A percentile compares a stretch with the other conserved stretches of the same genome.
Evolutionary conservation across 257 asterid species (phyloP).

Genomic region (Anisodus acutangulus): DNA sequence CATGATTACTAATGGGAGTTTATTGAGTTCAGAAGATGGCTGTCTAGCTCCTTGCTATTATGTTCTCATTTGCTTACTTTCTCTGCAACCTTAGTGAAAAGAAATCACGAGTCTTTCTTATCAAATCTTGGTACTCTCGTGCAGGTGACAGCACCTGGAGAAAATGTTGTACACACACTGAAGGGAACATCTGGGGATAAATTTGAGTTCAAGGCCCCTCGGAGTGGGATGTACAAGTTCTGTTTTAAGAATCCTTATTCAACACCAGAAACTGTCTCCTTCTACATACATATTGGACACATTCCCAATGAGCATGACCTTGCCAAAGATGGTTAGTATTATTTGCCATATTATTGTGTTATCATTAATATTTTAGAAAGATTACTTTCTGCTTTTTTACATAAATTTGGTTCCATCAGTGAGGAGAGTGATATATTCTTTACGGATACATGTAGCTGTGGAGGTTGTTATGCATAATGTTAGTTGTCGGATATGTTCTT

Average conservation of each 20-base stretch:
- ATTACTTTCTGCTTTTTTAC: not conserved
- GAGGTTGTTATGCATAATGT: not conserved
- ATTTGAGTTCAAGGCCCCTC: conserved; percentile 80
- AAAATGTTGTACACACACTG: conserved; percentile 51
- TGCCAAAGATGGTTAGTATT: conserved; percentile 80
- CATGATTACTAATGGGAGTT: conserved; percentile 7
- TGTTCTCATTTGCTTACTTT: not conserved
- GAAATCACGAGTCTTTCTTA: not conserved
- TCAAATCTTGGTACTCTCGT: conserved; percentile 35
- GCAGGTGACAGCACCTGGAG: conserved; percentile 76
- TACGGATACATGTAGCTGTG: not conserved
- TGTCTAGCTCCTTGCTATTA: not conserved
- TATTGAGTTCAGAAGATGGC: not conserved
- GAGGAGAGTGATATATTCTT: not conserved
- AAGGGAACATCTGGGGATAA: conserved; percentile 79
- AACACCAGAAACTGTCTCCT: conserved; percentile 78
- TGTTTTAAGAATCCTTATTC: conserved; percentile 82
- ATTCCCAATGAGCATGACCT: conserved; percentile 76
- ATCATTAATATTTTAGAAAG: not conserved
- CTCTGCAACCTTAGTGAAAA: not conserved
- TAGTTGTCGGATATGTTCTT: conserved; percentile 7
- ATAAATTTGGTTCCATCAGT: not conserved
- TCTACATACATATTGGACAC: conserved; percentile 85
- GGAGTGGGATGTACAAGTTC: conserved; percentile 83
- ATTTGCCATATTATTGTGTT: not conserved